A percentile compares a stretch with the other conserved stretches of the same genome.
Conservation (phyloP, 352 stramenopile species). For the Pythium dissotocum region DNA sequence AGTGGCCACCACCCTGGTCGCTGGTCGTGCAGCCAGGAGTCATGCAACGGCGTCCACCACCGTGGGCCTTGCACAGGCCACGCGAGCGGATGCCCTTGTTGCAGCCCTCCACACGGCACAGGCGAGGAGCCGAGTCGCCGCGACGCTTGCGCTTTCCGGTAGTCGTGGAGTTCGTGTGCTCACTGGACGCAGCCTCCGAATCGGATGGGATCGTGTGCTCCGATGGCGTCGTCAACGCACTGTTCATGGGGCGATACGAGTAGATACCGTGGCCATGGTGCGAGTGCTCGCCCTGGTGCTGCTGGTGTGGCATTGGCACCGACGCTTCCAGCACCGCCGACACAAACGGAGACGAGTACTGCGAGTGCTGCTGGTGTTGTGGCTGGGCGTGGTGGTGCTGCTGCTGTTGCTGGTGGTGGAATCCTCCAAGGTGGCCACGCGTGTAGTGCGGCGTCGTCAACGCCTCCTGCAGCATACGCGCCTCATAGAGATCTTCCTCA, state of each 20-base stretch:
- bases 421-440: conserved; percentile 12
- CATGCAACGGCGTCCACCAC: conserved; percentile 65
- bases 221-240: conserved; percentile 14
- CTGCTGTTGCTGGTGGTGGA: conserved; percentile 24
- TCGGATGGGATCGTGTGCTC: conserved; percentile 24
- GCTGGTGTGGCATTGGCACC: conserved; percentile 24
- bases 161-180: conserved; percentile 3
- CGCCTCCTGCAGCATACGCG: conserved; percentile 39
- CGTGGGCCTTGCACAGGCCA: conserved; percentile 62
- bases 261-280: conserved; percentile 8
- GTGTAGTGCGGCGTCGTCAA: conserved; percentile 28
- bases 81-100: conserved; percentile 71
- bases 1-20: conserved; percentile 85
- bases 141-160: conserved; percentile 41
- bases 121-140: conserved; percentile 46
- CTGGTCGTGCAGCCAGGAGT: conserved; percentile 79
- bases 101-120: conserved; percentile 76
- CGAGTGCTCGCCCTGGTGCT: neutral
- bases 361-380: conserved; percentile 13
- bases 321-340: conserved; percentile 28
- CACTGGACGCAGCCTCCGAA: conserved; percentile 23
- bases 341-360: conserved; percentile 27
- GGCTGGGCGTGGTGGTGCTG: conserved; percentile 17
- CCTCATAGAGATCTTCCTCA: conserved; percentile 37
- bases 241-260: conserved; percentile 12